A percentile compares a stretch with the other conserved stretches of the same genome.
Evolutionary conservation across 768 basidiomycete genomes (phyloP).

Genomic region (Glaciozyma martinii): DNA sequence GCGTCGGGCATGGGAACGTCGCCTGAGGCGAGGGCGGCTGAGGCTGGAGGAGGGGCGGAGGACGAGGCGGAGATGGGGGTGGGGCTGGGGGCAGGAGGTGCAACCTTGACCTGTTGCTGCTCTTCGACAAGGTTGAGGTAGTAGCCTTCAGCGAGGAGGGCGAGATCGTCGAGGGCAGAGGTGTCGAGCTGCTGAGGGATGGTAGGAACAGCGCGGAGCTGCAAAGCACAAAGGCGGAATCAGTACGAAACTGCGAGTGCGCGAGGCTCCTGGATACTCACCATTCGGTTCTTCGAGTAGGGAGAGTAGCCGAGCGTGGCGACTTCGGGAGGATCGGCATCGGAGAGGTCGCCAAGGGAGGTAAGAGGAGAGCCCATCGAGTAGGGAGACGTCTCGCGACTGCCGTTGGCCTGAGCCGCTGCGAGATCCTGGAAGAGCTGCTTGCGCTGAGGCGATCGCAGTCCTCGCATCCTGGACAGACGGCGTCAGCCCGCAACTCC

Average conservation of each 20-base stretch:
- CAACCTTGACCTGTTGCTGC: neutral
- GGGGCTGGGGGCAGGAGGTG: slow-evolving; percentile 8
- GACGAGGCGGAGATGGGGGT: neutral
- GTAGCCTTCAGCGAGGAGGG: slow-evolving; percentile 6
- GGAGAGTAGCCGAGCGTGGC: slow-evolving; percentile 8
- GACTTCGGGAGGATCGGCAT: slow-evolving; percentile 8
- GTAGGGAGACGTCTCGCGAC: neutral
- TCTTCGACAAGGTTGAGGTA: slow-evolving; percentile 16
- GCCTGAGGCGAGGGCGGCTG: neutral
- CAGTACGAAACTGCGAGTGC: no score
- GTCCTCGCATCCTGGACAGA: neutral
- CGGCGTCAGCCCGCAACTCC: neutral
- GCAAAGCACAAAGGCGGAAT: no score
- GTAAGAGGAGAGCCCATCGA: neutral
- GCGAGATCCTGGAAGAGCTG: neutral
- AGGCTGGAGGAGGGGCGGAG: neutral
- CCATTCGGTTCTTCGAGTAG: neutral
- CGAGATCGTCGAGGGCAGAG: neutral
- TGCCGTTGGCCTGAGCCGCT: neutral
- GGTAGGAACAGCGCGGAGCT: neutral
- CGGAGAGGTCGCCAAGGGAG: slow-evolving; percentile 1
- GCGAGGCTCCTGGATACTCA: neutral
- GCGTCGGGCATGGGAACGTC: neutral
- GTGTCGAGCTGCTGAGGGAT: neutral
- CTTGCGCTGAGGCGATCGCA: neutral